Conservation (phyloP, 345 rosid genomes). For the Passiflora organensis region DNA sequence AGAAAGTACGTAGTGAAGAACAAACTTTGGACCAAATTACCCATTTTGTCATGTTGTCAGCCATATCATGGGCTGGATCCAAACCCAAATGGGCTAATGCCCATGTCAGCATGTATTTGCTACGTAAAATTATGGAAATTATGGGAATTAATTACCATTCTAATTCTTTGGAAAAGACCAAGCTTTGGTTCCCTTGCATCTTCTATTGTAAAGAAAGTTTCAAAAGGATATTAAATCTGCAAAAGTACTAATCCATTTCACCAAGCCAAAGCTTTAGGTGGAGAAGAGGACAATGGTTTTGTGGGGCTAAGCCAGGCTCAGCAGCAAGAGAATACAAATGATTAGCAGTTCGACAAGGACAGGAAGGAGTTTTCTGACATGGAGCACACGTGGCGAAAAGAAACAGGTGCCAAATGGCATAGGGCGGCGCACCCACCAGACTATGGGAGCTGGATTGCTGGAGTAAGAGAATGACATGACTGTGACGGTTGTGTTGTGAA, state of each 20-base stretch:
- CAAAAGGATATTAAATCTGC: too few relatives aligned
- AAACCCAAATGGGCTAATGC: too few relatives aligned
- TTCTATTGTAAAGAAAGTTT: too few relatives aligned
- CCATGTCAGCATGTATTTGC: too few relatives aligned
- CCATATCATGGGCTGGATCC: too few relatives aligned
- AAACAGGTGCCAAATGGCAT: constrained; percentile 18
- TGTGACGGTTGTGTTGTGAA: background rate
- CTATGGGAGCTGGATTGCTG: constrained; percentile 47
- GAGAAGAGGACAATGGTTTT: constrained; percentile 26
- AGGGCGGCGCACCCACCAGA: constrained; percentile 89
- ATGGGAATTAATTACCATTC: too few relatives aligned
- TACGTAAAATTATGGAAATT: too few relatives aligned
- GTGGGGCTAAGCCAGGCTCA: constrained; percentile 12
- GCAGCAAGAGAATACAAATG: constrained; percentile 21
- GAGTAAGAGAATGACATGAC: constrained; percentile 5
- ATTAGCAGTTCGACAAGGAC: constrained; percentile 43
- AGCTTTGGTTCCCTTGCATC: too few relatives aligned
- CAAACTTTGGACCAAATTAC: too few relatives aligned
- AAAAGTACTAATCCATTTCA: too few relatives aligned
- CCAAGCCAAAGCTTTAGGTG: constrained; percentile 4
- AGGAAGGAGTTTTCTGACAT: constrained; percentile 26
- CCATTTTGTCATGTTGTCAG: too few relatives aligned
- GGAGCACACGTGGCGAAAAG: constrained; percentile 37
- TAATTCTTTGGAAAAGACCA: too few relatives aligned
- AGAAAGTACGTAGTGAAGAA: background rate